phyloP scores from a whole-genome alignment of 306 rosid genomes.

The Delonix regia region DNA sequence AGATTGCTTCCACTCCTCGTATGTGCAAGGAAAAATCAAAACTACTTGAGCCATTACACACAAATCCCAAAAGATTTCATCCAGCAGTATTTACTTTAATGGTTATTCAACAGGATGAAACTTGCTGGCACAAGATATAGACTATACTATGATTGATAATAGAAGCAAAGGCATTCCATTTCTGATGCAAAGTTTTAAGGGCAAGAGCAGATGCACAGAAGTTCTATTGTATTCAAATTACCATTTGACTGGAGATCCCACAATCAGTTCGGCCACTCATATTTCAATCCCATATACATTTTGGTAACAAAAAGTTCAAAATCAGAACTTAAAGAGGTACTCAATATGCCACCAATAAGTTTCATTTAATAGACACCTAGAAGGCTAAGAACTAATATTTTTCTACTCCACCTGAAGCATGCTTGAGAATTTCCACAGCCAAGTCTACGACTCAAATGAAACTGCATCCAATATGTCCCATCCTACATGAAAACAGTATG shows the following conservation, averaged over 20 bases:
- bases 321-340: background rate
- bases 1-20: constrained; percentile 11
- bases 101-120: background rate
- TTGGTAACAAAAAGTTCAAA: background rate
- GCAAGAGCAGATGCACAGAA: background rate
- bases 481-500: background rate
- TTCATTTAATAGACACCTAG: constrained; percentile 6
- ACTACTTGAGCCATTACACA: background rate
- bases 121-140: background rate
- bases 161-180: constrained; percentile 3
- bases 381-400: constrained; percentile 15
- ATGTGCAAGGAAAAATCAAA: background rate
- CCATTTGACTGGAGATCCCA: background rate
- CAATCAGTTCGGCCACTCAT: background rate
- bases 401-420: background rate
- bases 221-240: background rate
- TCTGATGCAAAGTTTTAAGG: background rate
- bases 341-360: constrained; percentile 4
- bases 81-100: background rate
- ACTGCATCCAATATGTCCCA: constrained; percentile 13
- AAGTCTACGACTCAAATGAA: background rate
- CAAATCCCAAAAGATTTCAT: background rate
- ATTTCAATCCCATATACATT: background rate
- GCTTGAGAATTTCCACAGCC: constrained; percentile 18
- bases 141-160: constrained; percentile 11